Evolutionary conservation across 2,329 filamentous ascomycete genomes (phyloP).

Genomic region (Westerdykella aurantiaca): DNA sequence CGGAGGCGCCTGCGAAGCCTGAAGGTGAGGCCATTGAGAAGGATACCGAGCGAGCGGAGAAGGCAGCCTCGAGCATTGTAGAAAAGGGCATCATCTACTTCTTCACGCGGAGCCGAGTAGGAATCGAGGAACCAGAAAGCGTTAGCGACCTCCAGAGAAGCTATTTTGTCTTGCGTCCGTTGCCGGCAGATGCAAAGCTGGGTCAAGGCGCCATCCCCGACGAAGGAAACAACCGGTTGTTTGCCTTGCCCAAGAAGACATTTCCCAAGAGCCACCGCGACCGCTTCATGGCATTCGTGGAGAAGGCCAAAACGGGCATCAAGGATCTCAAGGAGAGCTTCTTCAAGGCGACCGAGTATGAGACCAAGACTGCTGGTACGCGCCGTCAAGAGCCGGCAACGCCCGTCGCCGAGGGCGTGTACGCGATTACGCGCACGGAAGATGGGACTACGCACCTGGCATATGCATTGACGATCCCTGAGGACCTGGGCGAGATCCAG

Average conservation of each 20-base stretch:
- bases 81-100: constrained; percentile 92
- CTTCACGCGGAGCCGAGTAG: constrained; percentile 75
- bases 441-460: constrained; percentile 68
- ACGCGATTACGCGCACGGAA: constrained; percentile 65
- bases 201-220: constrained; percentile 53
- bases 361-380: constrained; percentile 68
- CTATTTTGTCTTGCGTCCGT: constrained; percentile 72
- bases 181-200: constrained; percentile 64
- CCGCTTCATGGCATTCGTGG: constrained; percentile 75
- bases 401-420: constrained; percentile 79
- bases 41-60: constrained; percentile 47
- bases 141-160: constrained; percentile 70
- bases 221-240: constrained; percentile 60
- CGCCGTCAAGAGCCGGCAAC: constrained; percentile 64
- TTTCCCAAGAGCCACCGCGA: constrained; percentile 65
- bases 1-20: constrained; percentile 14
- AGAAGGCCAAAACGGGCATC: constrained; percentile 63
- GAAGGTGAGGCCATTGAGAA: constrained; percentile 38
- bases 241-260: constrained; percentile 79
- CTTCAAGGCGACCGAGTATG: constrained; percentile 60
- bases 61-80: constrained; percentile 58
- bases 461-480: constrained; percentile 72
- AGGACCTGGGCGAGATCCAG: constrained; percentile 65
- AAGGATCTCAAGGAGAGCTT: constrained; percentile 68
- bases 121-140: constrained; percentile 61